A percentile compares a stretch with the other conserved stretches of the same genome.
Conservation (phyloP, 345 rosid genomes). For the Melastoma malabathricum region DNA sequence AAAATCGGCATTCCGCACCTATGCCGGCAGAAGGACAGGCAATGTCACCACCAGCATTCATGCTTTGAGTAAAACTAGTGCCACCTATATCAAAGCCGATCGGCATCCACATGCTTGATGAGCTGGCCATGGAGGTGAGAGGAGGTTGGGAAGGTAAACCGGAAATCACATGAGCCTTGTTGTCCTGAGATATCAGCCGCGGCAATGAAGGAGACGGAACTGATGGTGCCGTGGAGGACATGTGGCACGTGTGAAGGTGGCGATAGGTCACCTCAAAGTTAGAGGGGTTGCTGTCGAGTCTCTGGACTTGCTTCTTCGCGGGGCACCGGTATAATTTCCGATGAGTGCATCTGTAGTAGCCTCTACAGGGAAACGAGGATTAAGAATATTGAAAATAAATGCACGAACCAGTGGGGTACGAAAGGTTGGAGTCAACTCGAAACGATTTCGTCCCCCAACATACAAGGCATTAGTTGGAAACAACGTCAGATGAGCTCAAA, state of each 20-base stretch:
- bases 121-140: conserved; percentile 1
- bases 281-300: conserved; percentile 48
- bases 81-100: conserved; percentile 19
- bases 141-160: background rate
- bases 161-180: conserved; percentile 1
- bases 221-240: conserved; percentile 44
- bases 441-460: too few species aligned
- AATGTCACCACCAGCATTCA: conserved; percentile 2
- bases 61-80: conserved; percentile 3
- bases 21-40: conserved; percentile 19
- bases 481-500: too few species aligned
- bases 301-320: conserved; percentile 85
- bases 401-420: too few species aligned
- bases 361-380: conserved; percentile 23
- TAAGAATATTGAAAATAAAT: background rate
- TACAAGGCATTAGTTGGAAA: too few species aligned
- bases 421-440: too few species aligned
- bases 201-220: conserved; percentile 7
- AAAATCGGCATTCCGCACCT: too few species aligned
- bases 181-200: background rate
- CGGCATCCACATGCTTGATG: conserved; percentile 13
- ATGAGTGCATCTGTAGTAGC: conserved; percentile 79
- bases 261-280: conserved; percentile 52
- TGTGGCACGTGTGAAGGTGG: conserved; percentile 61
- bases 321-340: conserved; percentile 67